Evolutionary conservation across 108 stramenopile species (phyloP).

Genomic region (Chaetoceros muelleri): DNA sequence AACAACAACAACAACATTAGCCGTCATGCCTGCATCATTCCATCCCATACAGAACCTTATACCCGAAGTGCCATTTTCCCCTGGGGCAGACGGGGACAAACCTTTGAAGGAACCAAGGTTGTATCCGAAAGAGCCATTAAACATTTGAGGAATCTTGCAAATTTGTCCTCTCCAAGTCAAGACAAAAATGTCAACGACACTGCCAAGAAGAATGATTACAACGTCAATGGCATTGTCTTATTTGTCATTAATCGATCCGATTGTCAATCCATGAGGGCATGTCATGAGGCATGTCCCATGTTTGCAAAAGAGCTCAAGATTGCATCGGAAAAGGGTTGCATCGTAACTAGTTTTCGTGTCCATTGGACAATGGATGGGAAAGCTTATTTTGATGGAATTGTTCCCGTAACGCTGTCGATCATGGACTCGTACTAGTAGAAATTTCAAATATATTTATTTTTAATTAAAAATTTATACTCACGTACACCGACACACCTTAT

Average conservation of each 20-base stretch:
- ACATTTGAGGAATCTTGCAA: conserved; percentile 40
- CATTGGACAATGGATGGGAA: conserved; percentile 29
- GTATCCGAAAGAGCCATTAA: conserved; percentile 55
- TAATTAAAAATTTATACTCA: too few species aligned
- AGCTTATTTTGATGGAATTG: conserved; percentile 27
- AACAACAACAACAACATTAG: too few species aligned
- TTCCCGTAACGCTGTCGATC: conserved; percentile 22
- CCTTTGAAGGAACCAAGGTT: conserved; percentile 44
- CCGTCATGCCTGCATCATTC: too few species aligned
- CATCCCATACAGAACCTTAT: too few species aligned
- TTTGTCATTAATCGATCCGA: conserved; percentile 47
- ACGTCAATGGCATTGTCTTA: conserved; percentile 25
- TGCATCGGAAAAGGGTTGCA: not conserved
- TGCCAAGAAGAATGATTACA: not conserved
- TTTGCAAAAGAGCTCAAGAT: conserved; percentile 23
- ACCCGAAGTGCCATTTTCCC: conserved; percentile 46
- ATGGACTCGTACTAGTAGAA: too few species aligned
- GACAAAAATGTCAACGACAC: conserved; percentile 5
- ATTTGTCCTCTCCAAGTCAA: conserved; percentile 7
- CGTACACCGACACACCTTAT: too few species aligned
- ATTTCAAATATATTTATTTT: too few species aligned
- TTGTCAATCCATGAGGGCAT: conserved; percentile 32
- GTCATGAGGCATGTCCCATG: conserved; percentile 41
- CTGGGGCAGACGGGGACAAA: conserved; percentile 45
- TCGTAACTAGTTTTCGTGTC: conserved; percentile 8